Evolutionary conservation across 257 asterid species (phyloP), one percentile per base, ranked within the genome.

Genomic region (Oldenlandia corymbosa): DNA sequence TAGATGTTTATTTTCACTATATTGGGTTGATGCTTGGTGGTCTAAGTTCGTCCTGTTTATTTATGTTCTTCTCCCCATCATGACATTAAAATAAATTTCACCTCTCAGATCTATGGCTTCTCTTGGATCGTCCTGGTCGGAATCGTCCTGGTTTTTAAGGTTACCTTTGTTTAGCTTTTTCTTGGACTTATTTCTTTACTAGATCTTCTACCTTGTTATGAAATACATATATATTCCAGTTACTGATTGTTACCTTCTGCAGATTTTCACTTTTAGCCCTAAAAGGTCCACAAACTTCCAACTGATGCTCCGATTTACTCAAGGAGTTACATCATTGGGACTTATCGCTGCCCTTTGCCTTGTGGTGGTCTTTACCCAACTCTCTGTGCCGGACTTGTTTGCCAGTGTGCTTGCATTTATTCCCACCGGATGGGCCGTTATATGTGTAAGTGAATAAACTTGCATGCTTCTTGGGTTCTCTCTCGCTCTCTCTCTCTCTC

Each of bases 391-490:
- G 1, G 99, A 93, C 71, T 81, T 93, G 80, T 85, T 93, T 71
- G 96, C 99, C 30, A 77, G 97, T 85, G 58, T 90, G 78, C 99
- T 93, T 45, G 99, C 94, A 43, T 93, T 93, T 67, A 84, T 93
- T 80, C 95, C 99, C 51, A 93, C 99, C 16, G 99, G 99, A 71
- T 93, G 99, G 99, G 59, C 77, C 51, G 84, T 93, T 66, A 73
- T 93, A 48, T 85, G 84, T 37, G 98, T 92, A 83, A 86, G 98
- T 86, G 39, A 9, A 45, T 30, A 27, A 61, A 27, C 41, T 16
- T 36, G 68, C 60, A 14, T 43, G 13, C 26, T 52, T 18, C 45
- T 64, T 23, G 50, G 16, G 32, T 39, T 13, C n/a, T n/a, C n/a
- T n/a, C n/a, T n/a, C n/a, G n/a, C n/a, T n/a, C n/a, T n/a, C n/a